A percentile compares a stretch with the other conserved stretches of the same genome.
phyloP scores from a whole-genome alignment of 352 stramenopile species.

The Phytophthora vignae region DNA sequence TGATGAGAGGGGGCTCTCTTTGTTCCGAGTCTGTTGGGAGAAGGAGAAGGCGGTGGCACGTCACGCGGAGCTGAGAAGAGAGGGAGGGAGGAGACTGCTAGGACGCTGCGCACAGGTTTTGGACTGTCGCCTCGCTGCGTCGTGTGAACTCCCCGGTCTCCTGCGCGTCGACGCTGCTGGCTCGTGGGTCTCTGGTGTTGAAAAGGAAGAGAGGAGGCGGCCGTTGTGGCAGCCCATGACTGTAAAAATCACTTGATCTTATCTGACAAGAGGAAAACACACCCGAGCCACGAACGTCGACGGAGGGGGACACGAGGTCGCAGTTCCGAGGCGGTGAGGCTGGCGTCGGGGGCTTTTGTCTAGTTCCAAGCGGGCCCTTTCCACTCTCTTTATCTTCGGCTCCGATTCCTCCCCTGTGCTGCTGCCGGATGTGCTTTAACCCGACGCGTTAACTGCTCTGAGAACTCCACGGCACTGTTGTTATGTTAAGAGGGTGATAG shows the following conservation, averaged over 20 bases:
- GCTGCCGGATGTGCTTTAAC: not conserved
- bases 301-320: slow-evolving; percentile 17
- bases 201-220: slow-evolving; percentile 60
- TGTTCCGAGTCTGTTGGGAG: slow-evolving; percentile 4
- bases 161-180: not conserved
- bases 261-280: slow-evolving; percentile 53
- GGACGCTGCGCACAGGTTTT: not conserved
- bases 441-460: slow-evolving; percentile 33
- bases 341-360: not conserved
- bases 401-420: slow-evolving; percentile 11
- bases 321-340: slow-evolving; percentile 22
- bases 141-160: slow-evolving; percentile 37
- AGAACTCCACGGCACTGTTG: slow-evolving; percentile 34
- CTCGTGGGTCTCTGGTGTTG: slow-evolving; percentile 37
- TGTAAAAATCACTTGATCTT: slow-evolving; percentile 92
- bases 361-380: not conserved
- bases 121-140: slow-evolving; percentile 1
- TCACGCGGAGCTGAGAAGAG: slow-evolving; percentile 17
- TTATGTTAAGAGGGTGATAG: not conserved
- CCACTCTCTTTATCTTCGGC: slow-evolving; percentile 4
- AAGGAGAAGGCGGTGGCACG: slow-evolving; percentile 5
- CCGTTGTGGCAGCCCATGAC: slow-evolving; percentile 46
- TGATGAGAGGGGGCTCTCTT: slow-evolving; percentile 44
- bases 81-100: not conserved
- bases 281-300: slow-evolving; percentile 14